phyloP scores from a whole-genome alignment of 352 stramenopile genomes.

The Phytophthora megakarya region DNA sequence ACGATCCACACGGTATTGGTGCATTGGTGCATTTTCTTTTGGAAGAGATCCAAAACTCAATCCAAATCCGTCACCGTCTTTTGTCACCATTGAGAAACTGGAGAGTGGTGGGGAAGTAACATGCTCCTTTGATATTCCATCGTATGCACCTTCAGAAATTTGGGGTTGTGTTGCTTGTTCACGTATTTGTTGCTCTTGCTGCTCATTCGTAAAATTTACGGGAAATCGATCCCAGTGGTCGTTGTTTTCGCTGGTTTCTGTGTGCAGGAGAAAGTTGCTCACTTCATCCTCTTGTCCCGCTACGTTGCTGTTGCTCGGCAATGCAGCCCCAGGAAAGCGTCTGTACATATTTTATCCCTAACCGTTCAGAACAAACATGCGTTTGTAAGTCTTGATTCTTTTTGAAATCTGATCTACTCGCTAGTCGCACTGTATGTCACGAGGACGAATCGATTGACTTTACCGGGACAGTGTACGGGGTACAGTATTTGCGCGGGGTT shows the following conservation, averaged over 20 bases:
- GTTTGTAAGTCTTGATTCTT: background rate
- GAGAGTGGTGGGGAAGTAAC: conserved; percentile 43
- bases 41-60: conserved; percentile 27
- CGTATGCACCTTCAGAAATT: background rate
- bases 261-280: conserved; percentile 48
- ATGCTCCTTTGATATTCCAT: conserved; percentile 11
- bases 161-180: background rate
- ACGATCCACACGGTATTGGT: background rate
- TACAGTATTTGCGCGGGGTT: background rate
- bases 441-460: background rate
- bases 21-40: conserved; percentile 14
- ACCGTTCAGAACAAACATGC: background rate
- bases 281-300: conserved; percentile 47
- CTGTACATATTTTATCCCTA: conserved; percentile 10
- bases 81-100: conserved; percentile 43
- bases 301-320: background rate
- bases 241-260: conserved; percentile 35
- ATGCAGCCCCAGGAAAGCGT: background rate
- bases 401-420: background rate
- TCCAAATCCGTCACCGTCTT: conserved; percentile 23
- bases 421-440: conserved; percentile 12
- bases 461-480: background rate
- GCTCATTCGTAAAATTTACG: conserved; percentile 46
- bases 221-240: conserved; percentile 57
- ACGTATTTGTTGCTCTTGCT: conserved; percentile 14